These are phyloP conservation scores for Fusarium sp. DNA, from an alignment of 2,329 filamentous ascomycete species.

Conservation along the genomic window DNA sequence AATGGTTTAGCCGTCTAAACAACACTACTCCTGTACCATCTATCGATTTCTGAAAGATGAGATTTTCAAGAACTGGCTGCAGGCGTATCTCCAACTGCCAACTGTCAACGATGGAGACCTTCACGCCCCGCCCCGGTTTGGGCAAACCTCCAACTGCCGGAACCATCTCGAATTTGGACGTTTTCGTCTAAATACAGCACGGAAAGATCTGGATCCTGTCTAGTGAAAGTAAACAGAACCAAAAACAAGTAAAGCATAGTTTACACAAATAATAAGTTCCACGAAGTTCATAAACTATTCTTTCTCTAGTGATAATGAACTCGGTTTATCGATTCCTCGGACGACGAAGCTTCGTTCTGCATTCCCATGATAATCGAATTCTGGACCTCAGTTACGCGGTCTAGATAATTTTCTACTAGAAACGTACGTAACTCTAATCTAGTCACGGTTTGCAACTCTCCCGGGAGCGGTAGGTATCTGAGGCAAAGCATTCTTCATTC, in stretches of 20 bases:
- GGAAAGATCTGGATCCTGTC: slow-evolving; percentile 5
- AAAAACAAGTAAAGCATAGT: background rate
- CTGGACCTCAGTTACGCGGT: background rate
- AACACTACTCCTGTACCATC: background rate
- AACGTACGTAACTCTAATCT: background rate
- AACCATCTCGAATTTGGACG: slow-evolving; percentile 7
- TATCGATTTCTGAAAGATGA: background rate
- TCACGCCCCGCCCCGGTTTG: background rate
- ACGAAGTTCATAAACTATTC: background rate
- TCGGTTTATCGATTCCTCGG: slow-evolving; percentile 1
- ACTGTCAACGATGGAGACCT: background rate
- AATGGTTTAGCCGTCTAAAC: background rate
- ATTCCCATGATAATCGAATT: slow-evolving; percentile 19
- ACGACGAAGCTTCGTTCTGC: slow-evolving; percentile 5
- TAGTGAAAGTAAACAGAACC: background rate
- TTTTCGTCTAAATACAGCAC: slow-evolving; percentile 9
- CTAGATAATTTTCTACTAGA: background rate
- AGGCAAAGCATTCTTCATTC: slow-evolving; percentile 25
- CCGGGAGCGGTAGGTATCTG: background rate
- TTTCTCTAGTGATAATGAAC: background rate
- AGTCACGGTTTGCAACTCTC: background rate
- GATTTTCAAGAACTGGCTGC: background rate
- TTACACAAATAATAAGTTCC: background rate
- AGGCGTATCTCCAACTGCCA: background rate
- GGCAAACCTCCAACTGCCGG: slow-evolving; percentile 11